phyloP scores from a whole-genome alignment of 2,329 filamentous ascomycete genomes.

The Colletotrichum sp. region DNA sequence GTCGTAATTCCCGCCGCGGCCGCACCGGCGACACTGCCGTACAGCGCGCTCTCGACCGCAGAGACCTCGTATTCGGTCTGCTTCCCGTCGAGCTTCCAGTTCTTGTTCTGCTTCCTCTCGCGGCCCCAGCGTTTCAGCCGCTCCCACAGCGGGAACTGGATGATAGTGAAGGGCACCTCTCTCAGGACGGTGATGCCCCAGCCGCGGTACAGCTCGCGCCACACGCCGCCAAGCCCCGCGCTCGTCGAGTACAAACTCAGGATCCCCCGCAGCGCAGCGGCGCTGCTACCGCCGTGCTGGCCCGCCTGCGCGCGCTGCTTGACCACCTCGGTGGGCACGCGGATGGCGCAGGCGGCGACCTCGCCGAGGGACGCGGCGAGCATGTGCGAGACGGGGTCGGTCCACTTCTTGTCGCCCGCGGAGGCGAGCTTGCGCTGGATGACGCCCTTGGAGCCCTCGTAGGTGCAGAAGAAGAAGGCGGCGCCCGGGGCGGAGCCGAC shows the following conservation, averaged over 20 bases:
- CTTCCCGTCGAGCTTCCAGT: neutral
- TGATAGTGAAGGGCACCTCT: constrained; percentile 95
- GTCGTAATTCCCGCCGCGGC: constrained; percentile 89
- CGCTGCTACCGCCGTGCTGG: constrained; percentile 74
- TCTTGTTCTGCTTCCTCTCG: constrained; percentile 30
- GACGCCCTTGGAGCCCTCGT: constrained; percentile 74
- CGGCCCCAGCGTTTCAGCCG: constrained; percentile 78
- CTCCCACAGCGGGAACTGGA: constrained; percentile 98
- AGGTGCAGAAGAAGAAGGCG: constrained; percentile 96
- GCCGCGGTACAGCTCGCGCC: constrained; percentile 87
- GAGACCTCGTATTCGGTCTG: constrained; percentile 52
- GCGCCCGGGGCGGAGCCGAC: constrained; percentile 93
- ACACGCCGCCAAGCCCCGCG: constrained; percentile 62
- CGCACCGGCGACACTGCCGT: constrained; percentile 83
- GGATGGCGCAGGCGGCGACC: constrained; percentile 87
- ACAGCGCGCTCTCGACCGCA: constrained; percentile 80
- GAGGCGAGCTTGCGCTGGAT: constrained; percentile 40
- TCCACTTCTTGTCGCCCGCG: constrained; percentile 23
- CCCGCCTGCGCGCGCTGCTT: constrained; percentile 96
- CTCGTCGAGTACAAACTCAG: constrained; percentile 48
- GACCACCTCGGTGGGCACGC: constrained; percentile 94
- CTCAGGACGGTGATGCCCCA: constrained; percentile 92
- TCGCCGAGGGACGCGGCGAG: constrained; percentile 85
- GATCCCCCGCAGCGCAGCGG: constrained; percentile 73
- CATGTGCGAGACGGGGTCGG: constrained; percentile 66